phyloP scores from a whole-genome alignment of 345 rosid species.

The Brassica incana region DNA sequence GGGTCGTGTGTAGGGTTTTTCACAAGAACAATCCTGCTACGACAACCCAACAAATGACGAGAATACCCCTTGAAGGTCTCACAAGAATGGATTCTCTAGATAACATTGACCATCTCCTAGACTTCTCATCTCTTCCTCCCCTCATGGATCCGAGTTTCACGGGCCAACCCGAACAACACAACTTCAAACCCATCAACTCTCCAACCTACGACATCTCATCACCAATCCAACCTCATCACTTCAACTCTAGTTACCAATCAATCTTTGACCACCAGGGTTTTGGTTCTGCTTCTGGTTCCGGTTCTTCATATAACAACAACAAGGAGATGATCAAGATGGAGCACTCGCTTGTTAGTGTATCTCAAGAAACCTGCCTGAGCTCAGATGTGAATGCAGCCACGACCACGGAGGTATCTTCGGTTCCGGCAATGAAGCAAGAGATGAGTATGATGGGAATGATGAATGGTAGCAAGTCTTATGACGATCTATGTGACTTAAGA shows the following conservation, averaged over 20 bases:
- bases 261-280: conserved; percentile 28
- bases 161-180: conserved; percentile 24
- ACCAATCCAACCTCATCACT: conserved; percentile 20
- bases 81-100: conserved; percentile 37
- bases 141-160: conserved; percentile 37
- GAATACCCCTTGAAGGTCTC: conserved; percentile 34
- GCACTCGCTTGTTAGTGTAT: conserved; percentile 36
- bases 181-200: conserved; percentile 34
- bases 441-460: conserved; percentile 35
- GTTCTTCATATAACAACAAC: conserved; percentile 11
- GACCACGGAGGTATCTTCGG: conserved; percentile 33
- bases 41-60: conserved; percentile 34
- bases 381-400: conserved; percentile 36
- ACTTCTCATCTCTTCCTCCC: conserved; percentile 42
- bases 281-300: conserved; percentile 23
- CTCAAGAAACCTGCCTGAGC: conserved; percentile 42
- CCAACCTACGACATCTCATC: conserved; percentile 28
- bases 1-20: conserved; percentile 96
- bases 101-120: conserved; percentile 40
- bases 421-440: conserved; percentile 36
- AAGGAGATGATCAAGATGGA: conserved; percentile 41
- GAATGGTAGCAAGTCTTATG: conserved; percentile 39
- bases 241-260: conserved; percentile 25
- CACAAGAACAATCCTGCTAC: conserved; percentile 59
- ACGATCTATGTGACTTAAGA: conserved; percentile 36